These are phyloP conservation scores for Botrytis tulipae DNA, from an alignment of 2,329 filamentous ascomycete species.

Conservation along the genomic window DNA sequence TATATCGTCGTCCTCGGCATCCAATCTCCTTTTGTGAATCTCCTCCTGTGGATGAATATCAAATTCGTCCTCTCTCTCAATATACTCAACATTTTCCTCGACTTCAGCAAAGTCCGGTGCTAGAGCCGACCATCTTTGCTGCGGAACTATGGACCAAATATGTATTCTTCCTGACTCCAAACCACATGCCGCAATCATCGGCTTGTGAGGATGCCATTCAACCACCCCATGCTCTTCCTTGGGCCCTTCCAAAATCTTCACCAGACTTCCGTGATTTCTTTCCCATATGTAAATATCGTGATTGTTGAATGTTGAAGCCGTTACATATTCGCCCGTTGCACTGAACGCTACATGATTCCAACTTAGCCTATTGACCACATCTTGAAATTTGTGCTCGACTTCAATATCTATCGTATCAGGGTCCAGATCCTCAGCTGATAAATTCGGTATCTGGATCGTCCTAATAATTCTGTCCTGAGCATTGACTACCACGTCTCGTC, in stretches of 20 bases:
- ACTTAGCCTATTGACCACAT: slow-evolving; percentile 88
- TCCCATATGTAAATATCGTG: slow-evolving; percentile 99
- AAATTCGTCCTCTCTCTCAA: slow-evolving; percentile 95
- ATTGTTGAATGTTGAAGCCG: slow-evolving; percentile 96
- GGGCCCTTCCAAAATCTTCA: slow-evolving; percentile 94
- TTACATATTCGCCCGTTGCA: slow-evolving; percentile 90
- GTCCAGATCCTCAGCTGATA: slow-evolving; percentile 66
- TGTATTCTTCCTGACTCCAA: slow-evolving; percentile 91
- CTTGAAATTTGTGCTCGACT: slow-evolving; percentile 96
- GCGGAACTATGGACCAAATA: slow-evolving; percentile 92
- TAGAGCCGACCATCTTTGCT: slow-evolving; percentile 94
- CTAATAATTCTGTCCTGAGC: slow-evolving; percentile 93
- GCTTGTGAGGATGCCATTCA: slow-evolving; percentile 91
- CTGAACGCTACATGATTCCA: slow-evolving; percentile 99
- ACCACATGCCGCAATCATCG: slow-evolving; percentile 86
- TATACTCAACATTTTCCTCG: slow-evolving; percentile 96
- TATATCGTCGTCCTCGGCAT: slow-evolving; percentile 89
- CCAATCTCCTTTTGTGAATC: slow-evolving; percentile 83
- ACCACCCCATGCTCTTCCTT: slow-evolving; percentile 96
- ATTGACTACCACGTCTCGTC: slow-evolving; percentile 85
- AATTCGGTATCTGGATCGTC: slow-evolving; percentile 84
- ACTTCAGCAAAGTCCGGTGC: slow-evolving; percentile 97
- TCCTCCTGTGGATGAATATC: slow-evolving; percentile 96
- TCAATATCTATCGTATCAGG: slow-evolving; percentile 84
- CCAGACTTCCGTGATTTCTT: slow-evolving; percentile 84